Evolutionary conservation across 495 filamentous ascomycete genomes (phyloP), one percentile per base, ranked within the genome.

Genomic region (Neurospora terricola): DNA sequence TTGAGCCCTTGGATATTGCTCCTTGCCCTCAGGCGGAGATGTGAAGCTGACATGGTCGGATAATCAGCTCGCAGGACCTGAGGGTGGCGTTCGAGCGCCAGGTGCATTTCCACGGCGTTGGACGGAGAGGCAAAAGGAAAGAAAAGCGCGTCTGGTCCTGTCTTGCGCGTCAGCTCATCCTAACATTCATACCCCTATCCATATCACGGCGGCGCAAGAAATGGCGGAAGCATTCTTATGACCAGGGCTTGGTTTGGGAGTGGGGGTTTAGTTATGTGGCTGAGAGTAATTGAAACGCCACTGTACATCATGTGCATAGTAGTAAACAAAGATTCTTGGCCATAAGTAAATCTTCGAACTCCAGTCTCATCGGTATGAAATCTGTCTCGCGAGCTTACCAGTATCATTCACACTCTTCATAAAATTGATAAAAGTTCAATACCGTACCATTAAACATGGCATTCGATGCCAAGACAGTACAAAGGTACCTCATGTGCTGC

Each of bases 81-180:
- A n/a, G 39, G 71, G 72, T 54, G 70, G 70, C 73, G 27, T 71
- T 74, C 69, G 59, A 72, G 70, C 69, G 69, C 72, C 62, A 70
- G 54, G 43, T 70, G 54, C 59, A 70, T 43, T 69, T 73, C 36
- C 42, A 34, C 8, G 38, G 42, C 38, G 43, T 71, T 40, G 70
- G 30, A 21, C 54, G 40, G 38, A 37, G 68, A 73, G 40, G 23
- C 40, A 73, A 45, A 45, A 69, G 39, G 14, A 34, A 73, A 73
- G 42, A 30, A 54, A 30, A 18, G 54, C 27, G 27, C 23, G 54
- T 62, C 54, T 16, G 54, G 12, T 6, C 5, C 21, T 62, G 23
- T 62, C 9, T 27, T 54, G 9, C 10, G 10, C 9, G 21, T 54
- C 45, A 30, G 11, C 21, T 59, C 27, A 62, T 62, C 23, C 27